Base-by-base conservation (phyloP, 2,329 filamentous ascomycete species). In the Esteya vermicola region DNA sequence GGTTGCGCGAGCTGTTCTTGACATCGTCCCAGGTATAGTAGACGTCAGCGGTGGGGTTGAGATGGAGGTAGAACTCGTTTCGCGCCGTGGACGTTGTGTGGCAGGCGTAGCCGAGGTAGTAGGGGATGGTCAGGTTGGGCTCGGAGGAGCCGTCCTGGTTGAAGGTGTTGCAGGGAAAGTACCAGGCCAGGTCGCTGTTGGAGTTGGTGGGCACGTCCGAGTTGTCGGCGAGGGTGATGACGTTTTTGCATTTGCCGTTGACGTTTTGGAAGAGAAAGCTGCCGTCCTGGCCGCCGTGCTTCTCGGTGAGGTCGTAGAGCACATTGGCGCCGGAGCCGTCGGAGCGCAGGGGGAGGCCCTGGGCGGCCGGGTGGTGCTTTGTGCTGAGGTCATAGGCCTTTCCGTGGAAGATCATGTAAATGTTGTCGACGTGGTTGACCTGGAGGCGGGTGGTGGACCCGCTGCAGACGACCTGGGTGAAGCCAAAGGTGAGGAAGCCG, bases 211-310 rank as follows among this genome's bases (percentile, higher is more conserved):
- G 85, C 9, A 98, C 77, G 50, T 85, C 80, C 1, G 88, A 93
- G 41, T 67, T 67, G 2, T 70, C 55, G 1, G 81, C 74, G 8
- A 69, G 60, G 1, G 75, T 93, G 55, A 98, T 94, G 42, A 96
- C 61, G 9, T 72, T 82, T 63, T 96, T 98, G 71, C 91, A 98
- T 46, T 82, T 83, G 36, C 91, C 93, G 51, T 98, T 98, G 58
- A 98, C 91, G 49, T 96, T 93, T 57, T 98, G 91, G 62, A 98
- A 98, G 54, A 98, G 63, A 57, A 98, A 98, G 54, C 88, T 96
- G 43, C 85, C 89, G 55, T 98, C 93, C 58, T 83, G 73, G n/a
- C 88, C 91, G 41, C 78, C 80, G 51, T 89, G 76, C 54, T 84
- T 84, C 49, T 81, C 73, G 1, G 79, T 71, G n/a, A 93, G 63